Percentiles rank a stretch among this genome's conserved stretches.
These are phyloP conservation scores for Hanseniaspora uvarum DNA, from an alignment of 1,139 yeast genomes.

Conservation along the genomic window DNA sequence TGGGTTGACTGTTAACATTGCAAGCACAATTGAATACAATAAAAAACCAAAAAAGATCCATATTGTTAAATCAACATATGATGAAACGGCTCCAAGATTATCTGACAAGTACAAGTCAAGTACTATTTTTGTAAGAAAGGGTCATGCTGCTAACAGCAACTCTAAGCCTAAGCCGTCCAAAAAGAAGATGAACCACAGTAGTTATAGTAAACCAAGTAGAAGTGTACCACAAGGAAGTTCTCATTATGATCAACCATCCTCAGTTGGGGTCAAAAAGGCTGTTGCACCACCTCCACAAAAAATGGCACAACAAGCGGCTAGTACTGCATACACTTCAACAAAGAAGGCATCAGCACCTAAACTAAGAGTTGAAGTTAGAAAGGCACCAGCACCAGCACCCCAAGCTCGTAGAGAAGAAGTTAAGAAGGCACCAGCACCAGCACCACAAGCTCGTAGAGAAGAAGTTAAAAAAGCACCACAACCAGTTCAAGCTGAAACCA, in stretches of 20 bases:
- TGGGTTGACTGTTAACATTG: slow-evolving; percentile 53
- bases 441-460: slow-evolving; percentile 17
- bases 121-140: slow-evolving; percentile 69
- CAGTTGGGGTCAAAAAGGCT: slow-evolving; percentile 20
- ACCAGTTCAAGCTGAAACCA: slow-evolving; percentile 19
- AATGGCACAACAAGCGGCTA: slow-evolving; percentile 31
- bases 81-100: slow-evolving; percentile 48
- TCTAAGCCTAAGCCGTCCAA: slow-evolving; percentile 66
- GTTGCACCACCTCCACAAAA: slow-evolving; percentile 28
- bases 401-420: slow-evolving; percentile 17
- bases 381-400: slow-evolving; percentile 16
- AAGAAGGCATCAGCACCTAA: slow-evolving; percentile 24
- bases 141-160: slow-evolving; percentile 60
- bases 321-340: slow-evolving; percentile 31
- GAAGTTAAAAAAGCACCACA: slow-evolving; percentile 23
- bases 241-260: slow-evolving; percentile 23
- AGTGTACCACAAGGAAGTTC: slow-evolving; percentile 30
- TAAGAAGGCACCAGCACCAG: slow-evolving; percentile 19
- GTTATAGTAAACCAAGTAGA: slow-evolving; percentile 18
- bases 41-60: slow-evolving; percentile 85
- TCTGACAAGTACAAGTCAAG: slow-evolving; percentile 83
- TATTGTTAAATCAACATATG: slow-evolving; percentile 55
- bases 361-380: slow-evolving; percentile 24
- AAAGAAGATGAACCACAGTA: slow-evolving; percentile 23
- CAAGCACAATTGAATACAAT: slow-evolving; percentile 65